These are phyloP conservation scores for Starmerella potacharoeniae DNA, from an alignment of 805 yeast species.

Conservation along the genomic window DNA sequence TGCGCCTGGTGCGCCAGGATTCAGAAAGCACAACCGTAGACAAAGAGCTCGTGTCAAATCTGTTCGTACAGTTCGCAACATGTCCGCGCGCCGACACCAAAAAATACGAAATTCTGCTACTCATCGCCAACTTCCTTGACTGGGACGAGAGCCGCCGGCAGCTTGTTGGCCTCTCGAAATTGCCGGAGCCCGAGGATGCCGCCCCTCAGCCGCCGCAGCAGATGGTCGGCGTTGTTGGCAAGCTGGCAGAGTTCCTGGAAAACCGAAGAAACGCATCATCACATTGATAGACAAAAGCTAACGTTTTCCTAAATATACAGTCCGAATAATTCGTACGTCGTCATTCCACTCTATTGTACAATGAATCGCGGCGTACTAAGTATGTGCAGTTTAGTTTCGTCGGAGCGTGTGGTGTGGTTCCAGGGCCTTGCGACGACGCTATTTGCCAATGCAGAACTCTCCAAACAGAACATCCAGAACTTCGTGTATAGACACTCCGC, in stretches of 20 bases:
- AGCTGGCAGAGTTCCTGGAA: constrained; percentile 31
- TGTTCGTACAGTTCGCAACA: constrained; percentile 71
- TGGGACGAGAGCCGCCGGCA: constrained; percentile 62
- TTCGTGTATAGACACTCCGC: constrained; percentile 79
- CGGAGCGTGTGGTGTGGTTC: no score
- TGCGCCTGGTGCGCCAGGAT: constrained; percentile 69
- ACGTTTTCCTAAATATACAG: no score
- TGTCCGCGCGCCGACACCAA: constrained; percentile 89
- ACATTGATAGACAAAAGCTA: neutral
- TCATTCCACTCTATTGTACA: no score
- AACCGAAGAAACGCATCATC: constrained; percentile 24
- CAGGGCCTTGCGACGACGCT: constrained; percentile 6
- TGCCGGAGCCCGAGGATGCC: constrained; percentile 3
- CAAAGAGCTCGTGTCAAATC: constrained; percentile 76
- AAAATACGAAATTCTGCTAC: constrained; percentile 80
- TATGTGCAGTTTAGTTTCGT: no score
- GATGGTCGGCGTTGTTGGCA: constrained; percentile 29
- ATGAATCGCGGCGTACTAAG: no score
- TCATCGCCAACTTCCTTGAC: constrained; percentile 67
- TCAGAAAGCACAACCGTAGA: constrained; percentile 70
- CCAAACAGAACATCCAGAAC: constrained; percentile 83
- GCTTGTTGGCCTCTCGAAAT: constrained; percentile 26
- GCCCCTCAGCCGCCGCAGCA: constrained; percentile 19
- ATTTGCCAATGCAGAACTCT: constrained; percentile 89
- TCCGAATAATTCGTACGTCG: no score